Percentiles rank a stretch among this genome's conserved stretches.
Conservation (phyloP, 768 basidiomycete species). For the Tricholoma flavovirens region DNA sequence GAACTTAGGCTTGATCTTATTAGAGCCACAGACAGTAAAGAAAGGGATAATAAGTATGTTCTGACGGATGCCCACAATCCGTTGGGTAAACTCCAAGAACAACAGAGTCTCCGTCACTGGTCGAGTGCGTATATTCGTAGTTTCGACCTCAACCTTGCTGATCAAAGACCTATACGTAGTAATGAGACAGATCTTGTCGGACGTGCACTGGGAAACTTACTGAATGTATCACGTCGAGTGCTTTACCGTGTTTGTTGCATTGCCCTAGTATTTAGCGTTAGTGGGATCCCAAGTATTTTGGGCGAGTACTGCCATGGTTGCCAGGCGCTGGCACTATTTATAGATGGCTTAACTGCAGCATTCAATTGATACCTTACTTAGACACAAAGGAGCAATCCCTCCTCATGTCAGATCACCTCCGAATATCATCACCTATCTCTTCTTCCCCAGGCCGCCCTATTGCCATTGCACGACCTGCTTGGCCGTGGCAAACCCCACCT, state of each 20-base stretch:
- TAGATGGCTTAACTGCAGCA: no score
- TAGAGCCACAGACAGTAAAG: slow-evolving; percentile 25
- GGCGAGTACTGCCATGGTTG: background rate
- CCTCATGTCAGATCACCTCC: slow-evolving; percentile 34
- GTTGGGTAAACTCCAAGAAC: slow-evolving; percentile 60
- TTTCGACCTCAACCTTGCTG: slow-evolving; percentile 1
- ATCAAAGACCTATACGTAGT: slow-evolving; percentile 32
- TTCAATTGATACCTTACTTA: no score
- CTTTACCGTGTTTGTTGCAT: background rate
- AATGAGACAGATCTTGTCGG: slow-evolving; percentile 74
- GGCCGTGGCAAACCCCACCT: slow-evolving; percentile 30
- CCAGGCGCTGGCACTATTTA: no score
- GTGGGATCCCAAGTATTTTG: no score
- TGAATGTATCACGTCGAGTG: slow-evolving; percentile 24
- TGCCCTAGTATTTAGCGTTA: background rate
- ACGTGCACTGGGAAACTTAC: slow-evolving; percentile 74
- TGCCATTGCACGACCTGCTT: slow-evolving; percentile 58
- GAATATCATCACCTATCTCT: slow-evolving; percentile 33
- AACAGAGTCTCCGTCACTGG: slow-evolving; percentile 72
- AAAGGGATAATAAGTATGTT: slow-evolving; percentile 41
- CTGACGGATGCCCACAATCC: slow-evolving; percentile 60
- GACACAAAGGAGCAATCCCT: slow-evolving; percentile 4
- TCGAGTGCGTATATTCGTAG: slow-evolving; percentile 39
- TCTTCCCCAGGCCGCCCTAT: slow-evolving; percentile 44
- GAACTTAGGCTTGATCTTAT: slow-evolving; percentile 48